Conservation (phyloP, 352 stramenopile genomes). For the Pythium guiyangense region DNA sequence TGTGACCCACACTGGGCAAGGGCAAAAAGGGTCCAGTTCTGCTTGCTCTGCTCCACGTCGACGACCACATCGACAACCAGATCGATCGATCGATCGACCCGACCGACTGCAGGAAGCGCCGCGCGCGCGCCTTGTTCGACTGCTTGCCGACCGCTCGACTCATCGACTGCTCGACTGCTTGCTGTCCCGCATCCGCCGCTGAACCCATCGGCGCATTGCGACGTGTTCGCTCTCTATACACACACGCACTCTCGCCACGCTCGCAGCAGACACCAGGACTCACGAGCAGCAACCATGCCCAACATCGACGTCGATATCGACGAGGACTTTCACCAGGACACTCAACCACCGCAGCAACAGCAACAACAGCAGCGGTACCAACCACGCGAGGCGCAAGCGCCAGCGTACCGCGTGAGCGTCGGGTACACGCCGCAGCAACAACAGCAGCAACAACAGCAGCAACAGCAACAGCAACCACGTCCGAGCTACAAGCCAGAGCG, state of each 20-base stretch:
- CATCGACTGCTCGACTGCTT: too few species aligned
- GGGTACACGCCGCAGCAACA: constrained; percentile 8
- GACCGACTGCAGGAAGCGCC: too few species aligned
- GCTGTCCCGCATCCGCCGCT: too few species aligned
- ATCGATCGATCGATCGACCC: too few species aligned
- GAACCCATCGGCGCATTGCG: too few species aligned
- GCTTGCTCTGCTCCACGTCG: too few species aligned
- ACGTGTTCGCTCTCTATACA: not conserved
- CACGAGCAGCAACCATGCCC: constrained; percentile 18
- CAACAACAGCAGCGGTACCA: constrained; percentile 3
- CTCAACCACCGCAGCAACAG: not conserved
- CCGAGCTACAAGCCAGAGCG: constrained; percentile 13
- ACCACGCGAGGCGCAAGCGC: constrained; percentile 3
- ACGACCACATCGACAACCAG: too few species aligned
- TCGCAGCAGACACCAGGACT: not conserved
- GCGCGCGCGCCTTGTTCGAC: too few species aligned
- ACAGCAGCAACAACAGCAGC: constrained; percentile 6
- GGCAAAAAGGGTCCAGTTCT: too few species aligned
- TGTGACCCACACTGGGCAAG: too few species aligned
- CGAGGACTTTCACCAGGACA: constrained; percentile 15
- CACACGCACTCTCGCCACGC: not conserved
- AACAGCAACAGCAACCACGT: constrained; percentile 1
- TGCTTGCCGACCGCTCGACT: too few species aligned
- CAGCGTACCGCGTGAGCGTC: constrained; percentile 11
- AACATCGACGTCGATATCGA: constrained; percentile 39